Percentiles rank a stretch among this genome's conserved stretches.
Evolutionary conservation across 2,329 filamentous ascomycete genomes (phyloP).

Genomic region (Hypoxylon sp.): DNA sequence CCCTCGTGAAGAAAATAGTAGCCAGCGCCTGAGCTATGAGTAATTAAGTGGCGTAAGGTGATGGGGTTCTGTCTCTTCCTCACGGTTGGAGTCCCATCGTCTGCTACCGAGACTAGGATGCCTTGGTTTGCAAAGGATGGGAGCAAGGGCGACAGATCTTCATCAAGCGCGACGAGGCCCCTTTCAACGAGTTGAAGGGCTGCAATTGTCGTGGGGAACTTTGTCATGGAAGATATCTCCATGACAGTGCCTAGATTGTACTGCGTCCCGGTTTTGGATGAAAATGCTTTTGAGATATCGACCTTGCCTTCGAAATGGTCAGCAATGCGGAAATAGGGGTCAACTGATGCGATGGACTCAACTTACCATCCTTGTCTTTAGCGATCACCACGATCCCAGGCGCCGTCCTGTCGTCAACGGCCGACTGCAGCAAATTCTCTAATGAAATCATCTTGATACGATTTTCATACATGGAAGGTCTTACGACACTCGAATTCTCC

Average conservation of each 20-base stretch:
- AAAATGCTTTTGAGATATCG: constrained; percentile 41
- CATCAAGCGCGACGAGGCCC: constrained; percentile 61
- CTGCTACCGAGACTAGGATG: constrained; percentile 61
- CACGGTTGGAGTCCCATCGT: constrained; percentile 54
- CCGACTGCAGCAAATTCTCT: constrained; percentile 35
- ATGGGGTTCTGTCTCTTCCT: constrained; percentile 55
- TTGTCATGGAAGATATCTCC: constrained; percentile 57
- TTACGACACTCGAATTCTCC: background rate
- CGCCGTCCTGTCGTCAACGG: constrained; percentile 39
- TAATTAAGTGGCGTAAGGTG: constrained; percentile 63
- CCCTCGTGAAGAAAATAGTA: constrained; percentile 58
- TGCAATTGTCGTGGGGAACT: constrained; percentile 63
- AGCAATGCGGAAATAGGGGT: constrained; percentile 6
- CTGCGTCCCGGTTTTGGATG: constrained; percentile 23
- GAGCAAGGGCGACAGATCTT: constrained; percentile 60
- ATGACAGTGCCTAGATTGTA: constrained; percentile 53
- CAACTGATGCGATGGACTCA: constrained; percentile 2
- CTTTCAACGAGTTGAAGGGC: constrained; percentile 64
- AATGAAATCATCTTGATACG: constrained; percentile 33
- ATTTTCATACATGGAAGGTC: background rate
- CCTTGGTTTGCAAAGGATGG: constrained; percentile 61
- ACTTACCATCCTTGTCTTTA: constrained; percentile 40
- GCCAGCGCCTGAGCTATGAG: constrained; percentile 61
- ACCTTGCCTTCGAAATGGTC: constrained; percentile 36
- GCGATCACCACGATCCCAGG: constrained; percentile 45